Evolutionary conservation across 148 eudicot species (phyloP), one percentile per base, ranked within the genome.

Genomic region (Pharnaceum exiguum): DNA sequence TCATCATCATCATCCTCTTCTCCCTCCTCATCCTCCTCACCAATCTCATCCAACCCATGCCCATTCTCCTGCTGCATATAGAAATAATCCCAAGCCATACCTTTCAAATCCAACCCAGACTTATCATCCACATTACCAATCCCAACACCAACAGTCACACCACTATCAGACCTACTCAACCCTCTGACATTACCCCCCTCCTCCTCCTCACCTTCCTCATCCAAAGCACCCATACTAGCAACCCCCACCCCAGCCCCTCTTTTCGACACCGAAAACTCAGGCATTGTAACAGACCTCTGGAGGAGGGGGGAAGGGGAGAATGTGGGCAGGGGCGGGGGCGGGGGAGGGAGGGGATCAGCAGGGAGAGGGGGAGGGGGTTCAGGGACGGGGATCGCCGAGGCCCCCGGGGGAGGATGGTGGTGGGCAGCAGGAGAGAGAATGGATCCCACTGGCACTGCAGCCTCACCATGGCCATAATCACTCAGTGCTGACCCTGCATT

Each of bases 41-140:
- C 65, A 51, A 71, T 71, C 47, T 76, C 90, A 18, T 56, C 75
- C 55, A 81, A 69, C 19, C 70, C 63, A 15, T 75, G 47, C 5
- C 60, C 83, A 9, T 81, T 68, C 2, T 78, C 85, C 17, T 62
- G 18, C 9, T 17, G 24, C 79, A 68, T 74, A 19, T 72, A 74
- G 57, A 93, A 93, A 59, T 88, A 93, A 69, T 93, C 98, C 98
- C 98, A 93, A 11, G 94, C 82, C 81, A 61, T 65, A 39, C 94
- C 84, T 58, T 77, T 80, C 32, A n/a, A n/a, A n/a, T n/a, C n/a
- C n/a, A 67, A 35, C 49, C 66, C 84, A n/a, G 67, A 76, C 7
- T 55, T 63, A 28, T 54, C 75, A 44, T 9, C 72, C 19, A 24
- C 51, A 51, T 67, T 56, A 51, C 57, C 84, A 10, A 75, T 66